A percentile compares a stretch with the other conserved stretches of the same genome.
phyloP scores from a whole-genome alignment of 1,139 yeast species.

The Hyphopichia khmerensis region DNA sequence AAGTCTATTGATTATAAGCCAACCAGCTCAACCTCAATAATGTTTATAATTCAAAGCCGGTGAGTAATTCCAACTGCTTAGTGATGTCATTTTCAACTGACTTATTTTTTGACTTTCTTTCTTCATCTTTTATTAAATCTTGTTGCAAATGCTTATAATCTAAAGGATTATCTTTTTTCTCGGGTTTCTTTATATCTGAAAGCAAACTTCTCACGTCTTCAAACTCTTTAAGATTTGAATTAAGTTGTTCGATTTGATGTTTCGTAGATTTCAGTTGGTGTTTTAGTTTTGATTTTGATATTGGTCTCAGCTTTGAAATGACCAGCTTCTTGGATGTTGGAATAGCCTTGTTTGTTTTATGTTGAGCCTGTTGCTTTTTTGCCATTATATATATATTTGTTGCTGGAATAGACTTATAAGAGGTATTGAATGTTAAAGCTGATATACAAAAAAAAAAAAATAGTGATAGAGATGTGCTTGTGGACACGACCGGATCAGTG shows the following conservation, averaged over 20 bases:
- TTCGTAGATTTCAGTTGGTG: conserved; percentile 33
- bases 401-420: no score
- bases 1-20: no score
- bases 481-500: background rate
- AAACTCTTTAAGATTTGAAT: conserved; percentile 37
- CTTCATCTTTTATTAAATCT: conserved; percentile 45
- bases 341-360: no score
- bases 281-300: conserved; percentile 17
- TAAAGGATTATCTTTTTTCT: conserved; percentile 16
- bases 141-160: conserved; percentile 28
- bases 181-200: conserved; percentile 8
- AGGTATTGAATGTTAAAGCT: background rate
- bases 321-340: background rate
- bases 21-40: no score
- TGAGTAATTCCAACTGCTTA: conserved; percentile 59
- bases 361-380: no score
- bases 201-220: conserved; percentile 32
- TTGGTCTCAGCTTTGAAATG: conserved; percentile 11
- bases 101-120: conserved; percentile 34
- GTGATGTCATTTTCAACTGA: conserved; percentile 51
- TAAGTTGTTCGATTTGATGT: conserved; percentile 42
- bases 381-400: no score
- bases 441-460: background rate
- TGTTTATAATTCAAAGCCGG: conserved; percentile 44
- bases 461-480: background rate